A percentile compares a stretch with the other conserved stretches of the same genome.
phyloP scores from a whole-genome alignment of 169 alveolate genomes.

The Cryptosporidium bovis region DNA sequence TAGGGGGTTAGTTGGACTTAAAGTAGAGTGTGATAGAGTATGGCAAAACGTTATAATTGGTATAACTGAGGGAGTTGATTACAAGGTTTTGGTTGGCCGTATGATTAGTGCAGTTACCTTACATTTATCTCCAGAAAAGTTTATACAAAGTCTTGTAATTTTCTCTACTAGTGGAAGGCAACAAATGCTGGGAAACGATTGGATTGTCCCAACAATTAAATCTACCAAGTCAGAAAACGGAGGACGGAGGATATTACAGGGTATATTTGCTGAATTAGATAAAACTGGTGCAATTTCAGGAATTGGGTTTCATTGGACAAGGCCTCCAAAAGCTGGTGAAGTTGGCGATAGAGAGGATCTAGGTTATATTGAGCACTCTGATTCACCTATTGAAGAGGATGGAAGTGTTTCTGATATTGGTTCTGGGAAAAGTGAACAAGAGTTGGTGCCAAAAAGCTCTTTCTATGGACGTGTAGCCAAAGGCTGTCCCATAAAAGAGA shows the following conservation, averaged over 20 bases:
- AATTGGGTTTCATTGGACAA: conserved; percentile 66
- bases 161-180: conserved; percentile 55
- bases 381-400: conserved; percentile 1
- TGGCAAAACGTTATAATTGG: conserved; percentile 66
- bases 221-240: conserved; percentile 67
- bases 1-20: conserved; percentile 62
- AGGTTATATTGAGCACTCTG: conserved; percentile 33
- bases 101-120: conserved; percentile 58
- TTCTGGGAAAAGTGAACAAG: neutral
- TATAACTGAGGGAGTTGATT: conserved; percentile 66
- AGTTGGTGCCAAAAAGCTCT: conserved; percentile 58
- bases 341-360: conserved; percentile 70
- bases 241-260: conserved; percentile 50
- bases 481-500: conserved; percentile 52
- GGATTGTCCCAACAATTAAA: conserved; percentile 56
- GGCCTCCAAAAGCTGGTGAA: conserved; percentile 33
- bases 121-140: conserved; percentile 66
- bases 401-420: neutral
- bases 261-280: conserved; percentile 60
- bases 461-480: conserved; percentile 67
- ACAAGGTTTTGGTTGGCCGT: conserved; percentile 56
- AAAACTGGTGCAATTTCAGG: conserved; percentile 71
- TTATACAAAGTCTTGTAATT: conserved; percentile 52
- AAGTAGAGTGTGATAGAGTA: conserved; percentile 67
- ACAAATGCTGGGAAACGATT: conserved; percentile 49